Evolutionary conservation across 192 early-diverging fungal genomes (phyloP), one percentile per base, ranked within the genome.

Genomic region (Backusella psychrophila): DNA sequence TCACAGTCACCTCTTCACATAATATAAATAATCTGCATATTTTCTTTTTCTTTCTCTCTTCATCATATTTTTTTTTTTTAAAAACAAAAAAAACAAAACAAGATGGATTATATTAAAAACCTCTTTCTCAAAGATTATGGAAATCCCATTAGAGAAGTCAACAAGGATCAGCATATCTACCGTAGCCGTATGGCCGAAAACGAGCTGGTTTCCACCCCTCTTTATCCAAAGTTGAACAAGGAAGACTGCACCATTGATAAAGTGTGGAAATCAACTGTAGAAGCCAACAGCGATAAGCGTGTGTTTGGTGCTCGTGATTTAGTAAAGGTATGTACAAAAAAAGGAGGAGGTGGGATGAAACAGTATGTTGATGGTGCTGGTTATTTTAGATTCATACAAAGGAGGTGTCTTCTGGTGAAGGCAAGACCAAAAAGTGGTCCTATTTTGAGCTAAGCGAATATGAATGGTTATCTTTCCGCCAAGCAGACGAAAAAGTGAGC

Each of bases 381-480:
- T 31, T 66, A 49, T 23, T 6, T 33, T 69, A 79, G 70, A 72
- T 77, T 6, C 75, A 76, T 66, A 76, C 70, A 29, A 72, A 67
- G 23, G 75, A 80, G 41, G 26, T 69, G 2, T 23, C 65, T 66
- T 29, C 78, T 72, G 66, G 67, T 66, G 21, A 76, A 69, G 33
- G 78, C 75, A 34, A 78, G 88, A 85, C 80, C 39, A 95, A 95
- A 75, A 90, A 81, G 52, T 95, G 92, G 92, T 89, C 85, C 67
- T 90, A 83, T 34, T 92, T 89, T 75, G 91, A 93, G 72, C 83
- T 94, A n/a, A 76, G 69, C 23, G 81, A 80, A 26, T 95, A 89
- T 85, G 74, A 84, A 44, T 96, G 93, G 93, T 84, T 93, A 67
- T 87, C 87, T 6, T 95, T 89, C 49, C 79, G 78, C 3, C 88